phyloP scores from a whole-genome alignment of 345 rosid genomes.

The Bruguiera gymnorhiza region DNA sequence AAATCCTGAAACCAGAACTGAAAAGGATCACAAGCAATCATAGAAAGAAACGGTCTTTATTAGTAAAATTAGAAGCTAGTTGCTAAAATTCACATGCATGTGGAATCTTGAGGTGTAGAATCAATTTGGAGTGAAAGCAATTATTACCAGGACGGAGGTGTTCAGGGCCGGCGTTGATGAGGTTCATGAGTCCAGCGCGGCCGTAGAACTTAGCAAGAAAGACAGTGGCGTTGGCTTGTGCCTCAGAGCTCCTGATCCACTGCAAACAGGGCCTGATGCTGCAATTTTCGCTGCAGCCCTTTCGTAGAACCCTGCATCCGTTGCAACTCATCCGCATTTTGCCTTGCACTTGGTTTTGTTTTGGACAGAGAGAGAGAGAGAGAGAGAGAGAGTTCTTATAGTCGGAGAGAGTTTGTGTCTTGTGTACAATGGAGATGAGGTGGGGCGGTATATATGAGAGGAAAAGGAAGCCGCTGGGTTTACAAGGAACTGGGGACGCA shows the following conservation, averaged over 20 bases:
- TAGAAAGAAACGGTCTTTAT: too few relatives aligned
- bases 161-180: slow-evolving; percentile 94
- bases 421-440: neutral
- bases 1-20: neutral
- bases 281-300: slow-evolving; percentile 90
- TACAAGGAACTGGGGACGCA: neutral
- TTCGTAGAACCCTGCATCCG: slow-evolving; percentile 94
- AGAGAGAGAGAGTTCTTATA: neutral
- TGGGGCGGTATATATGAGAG: neutral
- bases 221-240: slow-evolving; percentile 95
- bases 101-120: too few relatives aligned
- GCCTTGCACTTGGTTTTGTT: neutral
- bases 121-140: neutral
- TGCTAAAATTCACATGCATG: too few relatives aligned
- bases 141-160: slow-evolving; percentile 84
- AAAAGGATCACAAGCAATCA: neutral
- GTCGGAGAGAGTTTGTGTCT: neutral
- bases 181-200: slow-evolving; percentile 96
- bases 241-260: slow-evolving; percentile 87
- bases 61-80: too few relatives aligned
- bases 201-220: slow-evolving; percentile 97
- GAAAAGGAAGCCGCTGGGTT: slow-evolving; percentile 1
- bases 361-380: neutral
- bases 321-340: slow-evolving; percentile 80
- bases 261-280: slow-evolving; percentile 91